Evolutionary conservation across 1,284 basidiomycete species (phyloP), one percentile per base, ranked within the genome.

Genomic region (Apiotrichum akiyoshidainum): DNA sequence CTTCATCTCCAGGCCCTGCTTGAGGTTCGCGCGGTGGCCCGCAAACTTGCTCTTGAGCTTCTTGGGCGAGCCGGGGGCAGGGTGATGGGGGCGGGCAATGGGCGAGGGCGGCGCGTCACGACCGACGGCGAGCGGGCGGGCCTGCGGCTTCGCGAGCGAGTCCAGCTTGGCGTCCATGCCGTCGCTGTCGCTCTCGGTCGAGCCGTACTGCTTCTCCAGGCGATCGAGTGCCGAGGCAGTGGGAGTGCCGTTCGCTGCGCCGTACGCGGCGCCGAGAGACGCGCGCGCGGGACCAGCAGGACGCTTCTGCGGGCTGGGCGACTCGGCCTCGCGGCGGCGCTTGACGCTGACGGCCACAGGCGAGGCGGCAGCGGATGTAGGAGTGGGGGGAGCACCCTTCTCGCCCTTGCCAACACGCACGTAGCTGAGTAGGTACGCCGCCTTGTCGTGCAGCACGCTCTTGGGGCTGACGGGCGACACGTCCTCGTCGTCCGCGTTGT

Each of bases 401-500:
- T 31, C 31, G 19, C 13, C 49, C 35, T 13, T 21, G 14, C 33
- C 16, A 3, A 72, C 51, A 51, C 86, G 85, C 46, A 92, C 83
- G 76, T 99, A 99, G 79, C 95, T 95, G 52, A 99, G 81, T 58
- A 98, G 84, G 69, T 99, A 99, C 52, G 95, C 96, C 66, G 85
- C 91, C 76, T 86, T 88, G 78, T 87, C 83, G 60, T 81, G 80
- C 33, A 86, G 78, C 7, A 87, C 85, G 8, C 81, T 41, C 35
- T 53, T 19, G 35, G 68, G 73, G 65, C 26, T 69, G 63, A 64
- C 78, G 58, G 52, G 78, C 69, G 37, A 81, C 41, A 93, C 87
- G 44, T 81, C 81, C 42, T 93, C 91, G 78, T 99, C 96, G 78
- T 99, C 96, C 86, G 94, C 94, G 77, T 92, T 86, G 76, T 84